phyloP scores from a whole-genome alignment of 257 asterid genomes.

The Salvia rosmarinus region DNA sequence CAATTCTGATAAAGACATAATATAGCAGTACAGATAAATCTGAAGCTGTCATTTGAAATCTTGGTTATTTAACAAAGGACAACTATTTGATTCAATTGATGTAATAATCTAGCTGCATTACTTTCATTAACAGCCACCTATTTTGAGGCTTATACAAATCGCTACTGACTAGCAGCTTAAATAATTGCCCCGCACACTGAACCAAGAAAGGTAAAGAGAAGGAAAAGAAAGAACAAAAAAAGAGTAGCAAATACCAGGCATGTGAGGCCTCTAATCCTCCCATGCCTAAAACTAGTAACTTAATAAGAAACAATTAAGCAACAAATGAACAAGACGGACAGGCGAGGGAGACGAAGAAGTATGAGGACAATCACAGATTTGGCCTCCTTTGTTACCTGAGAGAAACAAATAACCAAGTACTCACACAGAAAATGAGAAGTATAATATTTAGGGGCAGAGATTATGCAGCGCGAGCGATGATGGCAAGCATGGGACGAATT shows the following conservation, averaged over 20 bases:
- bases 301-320: constrained; percentile 38
- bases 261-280: constrained; percentile 37
- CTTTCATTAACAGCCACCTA: constrained; percentile 46
- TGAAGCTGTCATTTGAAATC: constrained; percentile 30
- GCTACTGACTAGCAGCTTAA: constrained; percentile 46
- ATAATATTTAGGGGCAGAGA: constrained; percentile 23
- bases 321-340: constrained; percentile 6
- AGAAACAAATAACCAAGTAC: constrained; percentile 45
- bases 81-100: constrained; percentile 32
- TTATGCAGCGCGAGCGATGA: constrained; percentile 31
- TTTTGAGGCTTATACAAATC: constrained; percentile 49
- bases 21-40: constrained; percentile 6
- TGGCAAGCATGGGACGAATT: constrained; percentile 44
- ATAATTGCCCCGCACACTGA: constrained; percentile 49
- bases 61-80: constrained; percentile 35
- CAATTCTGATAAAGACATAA: background rate
- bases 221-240: constrained; percentile 22
- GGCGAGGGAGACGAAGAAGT: constrained; percentile 10
- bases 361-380: constrained; percentile 36
- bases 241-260: constrained; percentile 43
- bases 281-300: constrained; percentile 47
- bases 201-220: constrained; percentile 29
- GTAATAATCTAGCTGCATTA: constrained; percentile 45
- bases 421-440: constrained; percentile 40
- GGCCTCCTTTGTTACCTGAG: constrained; percentile 38